phyloP scores from a whole-genome alignment of 1,284 basidiomycete species.

The Rhodotorula sp. region DNA sequence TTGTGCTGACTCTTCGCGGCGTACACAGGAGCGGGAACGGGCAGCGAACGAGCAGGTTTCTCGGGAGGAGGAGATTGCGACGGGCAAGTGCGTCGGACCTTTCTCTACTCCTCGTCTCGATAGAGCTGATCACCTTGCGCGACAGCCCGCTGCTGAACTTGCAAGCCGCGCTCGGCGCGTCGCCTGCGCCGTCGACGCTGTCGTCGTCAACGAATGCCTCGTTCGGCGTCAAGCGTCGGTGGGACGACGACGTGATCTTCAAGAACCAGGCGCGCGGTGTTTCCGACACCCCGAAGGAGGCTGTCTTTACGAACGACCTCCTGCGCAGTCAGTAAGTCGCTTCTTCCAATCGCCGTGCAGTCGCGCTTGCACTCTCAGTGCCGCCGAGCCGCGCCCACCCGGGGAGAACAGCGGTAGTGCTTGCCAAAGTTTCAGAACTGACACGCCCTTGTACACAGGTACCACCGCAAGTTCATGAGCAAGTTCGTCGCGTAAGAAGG shows the following conservation, averaged over 20 bases:
- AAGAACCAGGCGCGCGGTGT: constrained; percentile 85
- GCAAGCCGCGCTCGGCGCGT: constrained; percentile 74
- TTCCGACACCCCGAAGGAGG: constrained; percentile 61
- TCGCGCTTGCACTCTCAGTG: too few relatives aligned
- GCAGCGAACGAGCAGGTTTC: constrained; percentile 62
- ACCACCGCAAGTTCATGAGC: constrained; percentile 31
- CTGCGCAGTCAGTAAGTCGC: constrained; percentile 61
- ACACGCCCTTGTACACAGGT: constrained; percentile 10
- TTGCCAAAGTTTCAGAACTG: too few relatives aligned
- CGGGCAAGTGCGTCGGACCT: constrained; percentile 52
- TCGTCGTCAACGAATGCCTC: constrained; percentile 63
- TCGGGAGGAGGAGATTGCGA: constrained; percentile 78
- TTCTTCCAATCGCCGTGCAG: too few relatives aligned
- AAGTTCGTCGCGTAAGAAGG: constrained; percentile 15
- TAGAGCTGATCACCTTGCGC: neutral
- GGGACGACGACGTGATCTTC: constrained; percentile 91
- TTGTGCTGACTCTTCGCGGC: neutral
- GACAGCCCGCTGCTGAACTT: constrained; percentile 80
- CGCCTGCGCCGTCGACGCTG: constrained; percentile 61
- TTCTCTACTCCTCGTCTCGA: neutral
- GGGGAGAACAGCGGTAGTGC: too few relatives aligned
- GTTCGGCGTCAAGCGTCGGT: constrained; percentile 87
- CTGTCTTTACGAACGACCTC: constrained; percentile 88
- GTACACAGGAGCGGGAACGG: constrained; percentile 64
- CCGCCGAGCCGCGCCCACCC: too few relatives aligned